Evolutionary conservation across 345 rosid species (phyloP).

Genomic region (Pugionium cornutum): DNA sequence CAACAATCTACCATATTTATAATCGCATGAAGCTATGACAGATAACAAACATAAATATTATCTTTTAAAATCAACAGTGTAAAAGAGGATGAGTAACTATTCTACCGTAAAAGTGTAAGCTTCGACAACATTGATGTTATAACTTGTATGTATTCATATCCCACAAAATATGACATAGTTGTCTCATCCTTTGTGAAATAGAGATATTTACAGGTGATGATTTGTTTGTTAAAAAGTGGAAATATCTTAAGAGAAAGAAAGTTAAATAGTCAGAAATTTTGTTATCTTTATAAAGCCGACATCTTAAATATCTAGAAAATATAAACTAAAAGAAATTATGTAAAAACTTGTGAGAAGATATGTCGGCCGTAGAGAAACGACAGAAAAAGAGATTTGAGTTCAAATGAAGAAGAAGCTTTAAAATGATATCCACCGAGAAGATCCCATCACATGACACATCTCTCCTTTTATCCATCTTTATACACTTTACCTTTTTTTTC

Average conservation of each 20-base stretch:
- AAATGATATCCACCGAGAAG: slow-evolving; percentile 33
- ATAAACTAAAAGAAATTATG: background rate
- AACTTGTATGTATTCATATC: too few relatives aligned
- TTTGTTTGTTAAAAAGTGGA: background rate
- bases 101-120: too few relatives aligned
- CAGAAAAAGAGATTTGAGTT: slow-evolving; percentile 13
- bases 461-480: slow-evolving; percentile 8
- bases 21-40: too few relatives aligned
- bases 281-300: slow-evolving; percentile 26
- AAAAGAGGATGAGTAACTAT: too few relatives aligned
- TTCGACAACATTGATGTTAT: too few relatives aligned
- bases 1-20: too few relatives aligned
- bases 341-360: slow-evolving; percentile 29
- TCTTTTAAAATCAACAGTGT: too few relatives aligned
- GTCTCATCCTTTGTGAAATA: too few relatives aligned
- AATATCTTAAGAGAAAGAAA: slow-evolving; percentile 24
- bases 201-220: too few relatives aligned
- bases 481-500: slow-evolving; percentile 16
- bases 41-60: too few relatives aligned
- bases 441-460: slow-evolving; percentile 33
- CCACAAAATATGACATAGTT: too few relatives aligned
- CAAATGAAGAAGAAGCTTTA: slow-evolving; percentile 30
- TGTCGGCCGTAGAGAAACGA: slow-evolving; percentile 34
- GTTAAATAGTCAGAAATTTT: slow-evolving; percentile 1
- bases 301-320: slow-evolving; percentile 22